Evolutionary conservation across 805 yeast genomes (phyloP).

Genomic region (Phaffomyces antillensis): DNA sequence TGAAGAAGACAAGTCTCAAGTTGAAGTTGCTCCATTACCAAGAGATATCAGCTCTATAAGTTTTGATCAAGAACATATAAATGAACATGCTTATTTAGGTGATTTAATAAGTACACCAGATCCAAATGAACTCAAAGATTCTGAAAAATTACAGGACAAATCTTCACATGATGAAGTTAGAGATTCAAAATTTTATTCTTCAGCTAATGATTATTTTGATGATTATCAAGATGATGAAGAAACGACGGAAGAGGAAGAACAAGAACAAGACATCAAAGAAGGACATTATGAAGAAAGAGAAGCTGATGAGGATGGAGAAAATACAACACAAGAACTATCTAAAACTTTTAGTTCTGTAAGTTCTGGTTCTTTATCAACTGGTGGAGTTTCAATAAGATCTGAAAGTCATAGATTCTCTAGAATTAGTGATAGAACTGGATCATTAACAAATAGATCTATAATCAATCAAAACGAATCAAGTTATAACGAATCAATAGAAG

Average conservation of each 20-base stretch:
- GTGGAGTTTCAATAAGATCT: slow-evolving; percentile 23
- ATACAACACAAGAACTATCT: not conserved
- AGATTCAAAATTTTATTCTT: slow-evolving; percentile 19
- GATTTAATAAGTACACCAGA: slow-evolving; percentile 19
- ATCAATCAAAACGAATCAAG: slow-evolving; percentile 5
- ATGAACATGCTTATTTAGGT: slow-evolving; percentile 20
- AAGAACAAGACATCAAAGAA: not conserved
- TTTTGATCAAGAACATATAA: slow-evolving; percentile 4
- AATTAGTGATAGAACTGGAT: slow-evolving; percentile 19
- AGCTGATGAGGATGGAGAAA: not conserved
- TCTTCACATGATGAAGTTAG: slow-evolving; percentile 3
- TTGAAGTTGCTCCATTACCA: not conserved
- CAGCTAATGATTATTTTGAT: slow-evolving; percentile 21
- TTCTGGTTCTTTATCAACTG: slow-evolving; percentile 27
- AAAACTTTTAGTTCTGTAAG: slow-evolving; percentile 7
- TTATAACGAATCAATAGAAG: slow-evolving; percentile 1
- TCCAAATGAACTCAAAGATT: slow-evolving; percentile 1
- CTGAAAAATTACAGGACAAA: not conserved
- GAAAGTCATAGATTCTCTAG: slow-evolving; percentile 20
- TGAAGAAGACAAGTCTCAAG: not conserved
- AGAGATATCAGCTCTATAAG: slow-evolving; percentile 4
- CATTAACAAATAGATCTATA: slow-evolving; percentile 16
- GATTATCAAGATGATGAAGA: slow-evolving; percentile 18
- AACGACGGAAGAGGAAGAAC: not conserved
- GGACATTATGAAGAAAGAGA: not conserved